Base-by-base conservation (phyloP, 768 basidiomycete genomes). In the Russula griseocarnosa region DNA sequence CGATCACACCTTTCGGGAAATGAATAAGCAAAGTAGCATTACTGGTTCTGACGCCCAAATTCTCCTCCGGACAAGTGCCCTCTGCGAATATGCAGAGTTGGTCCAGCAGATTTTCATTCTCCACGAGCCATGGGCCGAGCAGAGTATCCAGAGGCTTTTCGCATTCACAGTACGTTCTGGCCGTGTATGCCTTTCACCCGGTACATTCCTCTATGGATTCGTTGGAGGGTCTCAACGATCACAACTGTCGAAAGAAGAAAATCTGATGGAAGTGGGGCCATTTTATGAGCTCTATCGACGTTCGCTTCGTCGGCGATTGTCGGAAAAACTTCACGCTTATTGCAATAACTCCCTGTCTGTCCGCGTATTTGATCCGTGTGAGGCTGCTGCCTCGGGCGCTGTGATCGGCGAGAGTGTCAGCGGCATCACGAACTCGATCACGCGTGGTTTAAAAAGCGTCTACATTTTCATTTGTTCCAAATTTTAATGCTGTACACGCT, bases 351-450 rank as follows among this genome's bases (percentile, higher is more conserved):
- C 56, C 46, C 55, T 60, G 1, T 6, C 16, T 3, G 47, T 66
- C 34, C 57, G 42, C 34, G 47, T 55, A 16, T 67, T 66, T 20
- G 65, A 66, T 36, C 67, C 67, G 9, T 68, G 67, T 36, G 60
- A 58, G 14, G 1, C 9, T 13, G 10, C 18, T 42, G 58, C 18
- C 51, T 10, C 5, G 1, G 53, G 16, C 60, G 57, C 9, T 68
- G 67, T 28, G 65, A 67, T 14, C 53, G 40, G 9, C 34, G 11
- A 2, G 46, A 32, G 3, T 68, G 67, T 40, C 42, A 46, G 42
- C 52, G 57, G n/a, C 56, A 51, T 5, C 67, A 68, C 42, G 30
- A 38, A 20, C 30, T 68, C 20, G 49, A 59, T 30, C 32, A 30
- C 7, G 3, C 34, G 10, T 68, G 67, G 65, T 68, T 67, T 32